Percentiles rank a stretch among this genome's conserved stretches.
Evolutionary conservation across 345 rosid genomes (phyloP).

Genomic region (Syzygium oleosum): DNA sequence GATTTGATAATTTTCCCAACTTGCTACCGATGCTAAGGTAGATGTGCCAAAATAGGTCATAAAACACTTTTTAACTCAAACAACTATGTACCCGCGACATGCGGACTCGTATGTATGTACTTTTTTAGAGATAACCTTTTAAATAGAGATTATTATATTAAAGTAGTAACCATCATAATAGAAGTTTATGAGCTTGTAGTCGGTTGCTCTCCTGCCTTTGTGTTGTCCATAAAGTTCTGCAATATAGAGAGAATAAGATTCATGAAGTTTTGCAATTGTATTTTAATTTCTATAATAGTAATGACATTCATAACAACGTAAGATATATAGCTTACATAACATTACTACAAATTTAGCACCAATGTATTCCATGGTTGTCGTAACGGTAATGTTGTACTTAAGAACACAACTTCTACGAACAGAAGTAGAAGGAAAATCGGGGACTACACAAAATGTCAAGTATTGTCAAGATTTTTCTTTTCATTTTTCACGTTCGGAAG

Average conservation of each 20-base stretch:
- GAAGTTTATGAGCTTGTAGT: not conserved
- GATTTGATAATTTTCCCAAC: not conserved
- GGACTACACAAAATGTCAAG: not conserved
- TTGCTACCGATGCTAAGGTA: not conserved
- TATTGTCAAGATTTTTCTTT: not conserved
- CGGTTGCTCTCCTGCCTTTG: not conserved
- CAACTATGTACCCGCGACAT: fast-evolving
- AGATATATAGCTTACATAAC: not conserved
- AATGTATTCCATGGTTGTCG: not conserved
- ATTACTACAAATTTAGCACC: not conserved
- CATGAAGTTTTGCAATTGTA: not conserved
- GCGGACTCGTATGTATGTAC: not conserved
- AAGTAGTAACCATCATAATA: not conserved
- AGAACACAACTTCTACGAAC: not conserved
- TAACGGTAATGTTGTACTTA: not conserved
- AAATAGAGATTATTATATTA: not conserved
- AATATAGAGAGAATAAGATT: not conserved
- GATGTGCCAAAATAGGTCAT: not conserved
- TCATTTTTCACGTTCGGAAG: no score
- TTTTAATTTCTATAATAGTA: not conserved
- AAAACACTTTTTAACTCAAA: not conserved
- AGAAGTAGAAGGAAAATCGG: not conserved
- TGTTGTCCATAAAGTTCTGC: not conserved
- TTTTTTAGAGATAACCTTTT: no score
- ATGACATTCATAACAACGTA: not conserved